These are phyloP conservation scores for Trichoderma sp. DNA, from an alignment of 2,329 filamentous ascomycete species.

Conservation along the genomic window DNA sequence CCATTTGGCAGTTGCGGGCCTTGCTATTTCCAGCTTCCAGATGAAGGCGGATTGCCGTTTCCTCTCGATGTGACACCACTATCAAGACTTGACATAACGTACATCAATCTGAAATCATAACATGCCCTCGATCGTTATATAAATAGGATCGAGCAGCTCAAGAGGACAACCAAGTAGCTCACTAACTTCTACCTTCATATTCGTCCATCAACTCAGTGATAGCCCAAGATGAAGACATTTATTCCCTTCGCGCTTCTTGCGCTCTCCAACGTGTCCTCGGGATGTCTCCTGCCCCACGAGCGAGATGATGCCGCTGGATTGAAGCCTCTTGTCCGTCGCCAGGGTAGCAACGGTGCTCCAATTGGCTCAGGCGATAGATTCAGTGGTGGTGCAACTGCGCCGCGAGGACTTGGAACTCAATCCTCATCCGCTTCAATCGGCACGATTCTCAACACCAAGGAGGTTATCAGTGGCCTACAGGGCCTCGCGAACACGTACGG, in stretches of 20 bases:
- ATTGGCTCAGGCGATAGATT: constrained; percentile 10
- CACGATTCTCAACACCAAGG: constrained; percentile 5
- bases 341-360: neutral
- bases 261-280: neutral
- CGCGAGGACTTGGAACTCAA: neutral
- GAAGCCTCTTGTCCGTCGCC: constrained; percentile 10
- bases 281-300: constrained; percentile 10
- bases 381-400: neutral
- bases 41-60: constrained; percentile 9
- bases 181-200: neutral
- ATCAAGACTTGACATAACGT: neutral
- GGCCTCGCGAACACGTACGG: constrained; percentile 1
- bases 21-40: neutral
- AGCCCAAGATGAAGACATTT: neutral
- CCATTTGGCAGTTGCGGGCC: neutral
- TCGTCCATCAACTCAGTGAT: neutral
- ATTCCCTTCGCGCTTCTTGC: constrained; percentile 9
- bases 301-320: neutral
- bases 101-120: neutral
- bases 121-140: neutral
- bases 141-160: neutral
- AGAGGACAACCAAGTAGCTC: too few relatives aligned
- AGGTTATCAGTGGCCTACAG: neutral
- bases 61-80: neutral
- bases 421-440: constrained; percentile 3